Evolutionary conservation across 2,329 filamentous ascomycete species (phyloP).

Genomic region (Ophiocordyceps camponoti-floridani): DNA sequence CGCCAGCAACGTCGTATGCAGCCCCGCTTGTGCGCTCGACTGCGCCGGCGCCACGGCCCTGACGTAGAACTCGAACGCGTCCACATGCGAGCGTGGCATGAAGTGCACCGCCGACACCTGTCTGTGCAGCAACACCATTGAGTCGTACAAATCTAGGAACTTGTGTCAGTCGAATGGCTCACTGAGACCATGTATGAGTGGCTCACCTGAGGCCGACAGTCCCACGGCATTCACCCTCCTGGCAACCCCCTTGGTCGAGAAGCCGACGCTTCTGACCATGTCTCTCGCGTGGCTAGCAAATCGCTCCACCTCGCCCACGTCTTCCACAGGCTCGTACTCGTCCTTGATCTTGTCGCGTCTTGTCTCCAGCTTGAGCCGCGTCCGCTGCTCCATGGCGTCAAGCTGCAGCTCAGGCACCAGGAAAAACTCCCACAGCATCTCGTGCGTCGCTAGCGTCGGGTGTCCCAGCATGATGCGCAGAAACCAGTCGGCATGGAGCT

Average conservation of each 20-base stretch:
- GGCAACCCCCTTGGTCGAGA: slow-evolving; percentile 65
- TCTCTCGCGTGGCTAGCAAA: slow-evolving; percentile 86
- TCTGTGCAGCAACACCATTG: slow-evolving; percentile 35
- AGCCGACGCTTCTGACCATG: slow-evolving; percentile 70
- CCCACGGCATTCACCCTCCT: slow-evolving; percentile 60
- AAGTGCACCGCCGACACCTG: slow-evolving; percentile 40
- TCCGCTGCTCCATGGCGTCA: slow-evolving; percentile 78
- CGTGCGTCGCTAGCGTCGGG: slow-evolving; percentile 85
- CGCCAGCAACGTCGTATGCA: slow-evolving; percentile 61
- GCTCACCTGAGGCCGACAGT: slow-evolving; percentile 41
- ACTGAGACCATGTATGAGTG: background rate
- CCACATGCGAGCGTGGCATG: slow-evolving; percentile 48
- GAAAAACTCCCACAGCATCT: slow-evolving; percentile 98
- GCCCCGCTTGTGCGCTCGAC: slow-evolving; percentile 51
- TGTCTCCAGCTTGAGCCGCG: slow-evolving; percentile 68
- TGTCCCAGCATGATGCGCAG: slow-evolving; percentile 73
- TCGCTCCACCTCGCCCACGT: slow-evolving; percentile 76
- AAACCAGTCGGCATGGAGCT: slow-evolving; percentile 73
- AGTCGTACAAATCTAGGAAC: slow-evolving; percentile 46
- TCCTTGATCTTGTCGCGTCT: slow-evolving; percentile 73
- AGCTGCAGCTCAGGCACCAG: slow-evolving; percentile 85
- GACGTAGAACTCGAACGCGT: slow-evolving; percentile 57
- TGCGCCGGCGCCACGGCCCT: slow-evolving; percentile 47
- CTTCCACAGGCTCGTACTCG: slow-evolving; percentile 70
- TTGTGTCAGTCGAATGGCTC: background rate